Percentiles rank a stretch among this genome's conserved stretches.
Conservation (phyloP, 345 rosid genomes). For the Cardamine occulta region DNA sequence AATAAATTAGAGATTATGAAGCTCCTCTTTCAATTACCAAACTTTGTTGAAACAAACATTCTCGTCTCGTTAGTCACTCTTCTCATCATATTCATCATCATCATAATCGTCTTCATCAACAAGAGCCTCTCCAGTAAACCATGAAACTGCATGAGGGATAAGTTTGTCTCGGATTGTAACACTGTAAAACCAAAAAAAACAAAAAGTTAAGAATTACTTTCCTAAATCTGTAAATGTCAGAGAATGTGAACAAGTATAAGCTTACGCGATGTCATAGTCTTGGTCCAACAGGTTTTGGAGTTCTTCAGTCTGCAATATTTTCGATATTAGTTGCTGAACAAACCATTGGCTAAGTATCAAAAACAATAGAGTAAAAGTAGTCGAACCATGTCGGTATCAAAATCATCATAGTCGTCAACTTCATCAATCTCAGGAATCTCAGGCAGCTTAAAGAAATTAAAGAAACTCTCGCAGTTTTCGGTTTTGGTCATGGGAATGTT, state of each 20-base stretch:
- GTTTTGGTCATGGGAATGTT: slow-evolving; percentile 76
- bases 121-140: slow-evolving; percentile 95
- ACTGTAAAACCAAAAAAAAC: slow-evolving; percentile 45
- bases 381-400: slow-evolving; percentile 23
- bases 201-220: background rate
- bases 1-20: slow-evolving; percentile 13
- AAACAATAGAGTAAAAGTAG: background rate
- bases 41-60: slow-evolving; percentile 23
- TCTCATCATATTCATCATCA: slow-evolving; percentile 45
- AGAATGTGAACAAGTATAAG: slow-evolving; percentile 27
- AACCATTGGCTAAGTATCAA: background rate
- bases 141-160: slow-evolving; percentile 92
- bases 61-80: slow-evolving; percentile 50
- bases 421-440: slow-evolving; percentile 80
- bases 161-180: slow-evolving; percentile 83
- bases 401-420: slow-evolving; percentile 75
- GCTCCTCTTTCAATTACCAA: too few species aligned
- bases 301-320: slow-evolving; percentile 58
- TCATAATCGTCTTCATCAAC: slow-evolving; percentile 55
- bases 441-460: slow-evolving; percentile 92
- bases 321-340: background rate
- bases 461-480: slow-evolving; percentile 87
- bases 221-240: slow-evolving; percentile 6
- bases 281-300: slow-evolving; percentile 87
- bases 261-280: slow-evolving; percentile 91